A percentile compares a stretch with the other conserved stretches of the same genome.
phyloP scores from a whole-genome alignment of 768 basidiomycete species.

The Amanita jacksonii region DNA sequence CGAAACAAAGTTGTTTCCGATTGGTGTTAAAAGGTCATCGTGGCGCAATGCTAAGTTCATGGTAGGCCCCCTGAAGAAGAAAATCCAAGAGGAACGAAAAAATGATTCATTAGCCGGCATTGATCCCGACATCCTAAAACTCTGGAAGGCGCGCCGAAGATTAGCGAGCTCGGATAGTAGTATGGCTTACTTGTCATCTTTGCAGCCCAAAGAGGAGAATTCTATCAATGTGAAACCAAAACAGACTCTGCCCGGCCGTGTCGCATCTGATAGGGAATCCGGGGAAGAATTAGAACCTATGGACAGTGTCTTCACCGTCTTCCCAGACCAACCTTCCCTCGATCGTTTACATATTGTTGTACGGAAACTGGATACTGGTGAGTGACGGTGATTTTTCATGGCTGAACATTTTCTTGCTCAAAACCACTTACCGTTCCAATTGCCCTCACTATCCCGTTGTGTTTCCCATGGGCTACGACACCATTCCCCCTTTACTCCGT shows the following conservation, averaged over 20 bases:
- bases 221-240: conserved; percentile 9
- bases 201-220: conserved; percentile 7
- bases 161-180: no score
- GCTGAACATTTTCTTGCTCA: conserved; percentile 7
- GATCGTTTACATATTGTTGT: conserved; percentile 11
- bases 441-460: neutral
- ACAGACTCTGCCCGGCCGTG: conserved; percentile 5
- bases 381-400: conserved; percentile 9
- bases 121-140: conserved; percentile 8
- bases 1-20: conserved; percentile 9
- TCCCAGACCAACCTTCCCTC: conserved; percentile 10
- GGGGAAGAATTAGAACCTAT: conserved; percentile 8
- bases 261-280: conserved; percentile 9
- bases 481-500: no score
- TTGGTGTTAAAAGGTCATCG: conserved; percentile 8
- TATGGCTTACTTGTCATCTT: conserved; percentile 7
- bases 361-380: conserved; percentile 10
- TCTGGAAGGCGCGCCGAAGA: conserved; percentile 9
- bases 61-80: conserved; percentile 9
- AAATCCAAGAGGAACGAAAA: conserved; percentile 10
- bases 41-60: conserved; percentile 9
- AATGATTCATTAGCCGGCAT: conserved; percentile 8
- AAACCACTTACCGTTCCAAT: no score
- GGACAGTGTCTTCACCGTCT: conserved; percentile 8
- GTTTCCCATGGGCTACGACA: no score